Evolutionary conservation across 345 rosid genomes (phyloP), one percentile per base, ranked within the genome.

Genomic region (Combretum micranthum): DNA sequence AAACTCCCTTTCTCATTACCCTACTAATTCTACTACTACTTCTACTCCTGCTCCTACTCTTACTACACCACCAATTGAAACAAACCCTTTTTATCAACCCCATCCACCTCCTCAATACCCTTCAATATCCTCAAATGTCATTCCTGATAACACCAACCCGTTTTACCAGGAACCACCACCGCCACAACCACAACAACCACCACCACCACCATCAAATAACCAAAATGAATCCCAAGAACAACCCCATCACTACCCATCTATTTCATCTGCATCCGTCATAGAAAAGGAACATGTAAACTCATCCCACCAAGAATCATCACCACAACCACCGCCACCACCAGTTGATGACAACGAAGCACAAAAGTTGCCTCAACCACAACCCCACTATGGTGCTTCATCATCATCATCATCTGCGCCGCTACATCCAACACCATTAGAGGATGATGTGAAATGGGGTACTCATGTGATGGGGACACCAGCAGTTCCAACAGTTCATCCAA

Each of bases 391-490:
- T 18, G 21, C 22, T 3, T 22, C 52, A 1, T 46, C 67, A 49
- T 58, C 64, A 42, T 47, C 66, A n/a, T 56, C 71, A 4, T 44
- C 75, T 6, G 11, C 72, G 15, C 13, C 54, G 4, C 56, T n/a
- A n/a, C n/a, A n/a, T n/a, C n/a, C 61, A 10, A 47, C 66, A 39
- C 61, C 62, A 13, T 21, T 22, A 10, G 13, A 18, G 56, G 67
- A 23, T 16, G 66, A 46, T 3, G 79, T 69, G 64, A 77, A 76
- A 68, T 74, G 80, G 83, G 87, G 84, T 59, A 74, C 82, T 45
- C 72, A 64, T 53, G 72, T 72, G 25, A 82, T 82, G 87, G 84
- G 84, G 42, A 50, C 76, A 0, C 87, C 87, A 2, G 78, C 84
- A 1, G 82, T 68, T 15, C 82, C 87, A 15, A 72, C 82, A 1